Base-by-base conservation (phyloP, 129 eudicot genomes). In the Ambrosia trifida region DNA sequence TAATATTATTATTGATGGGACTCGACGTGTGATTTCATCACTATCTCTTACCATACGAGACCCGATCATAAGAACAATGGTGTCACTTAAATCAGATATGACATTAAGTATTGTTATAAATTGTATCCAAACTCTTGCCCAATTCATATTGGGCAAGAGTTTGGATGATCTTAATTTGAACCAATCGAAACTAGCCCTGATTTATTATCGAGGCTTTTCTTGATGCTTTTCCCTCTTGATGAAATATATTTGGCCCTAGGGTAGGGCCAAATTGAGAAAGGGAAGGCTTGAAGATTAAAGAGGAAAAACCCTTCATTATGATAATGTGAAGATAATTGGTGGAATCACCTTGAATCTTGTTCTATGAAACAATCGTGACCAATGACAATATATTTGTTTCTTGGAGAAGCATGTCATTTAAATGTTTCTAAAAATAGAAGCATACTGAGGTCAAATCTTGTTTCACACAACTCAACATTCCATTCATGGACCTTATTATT, bases 121-220 rank as follows among this genome's bases (percentile, higher is more conserved):
- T 41, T 54, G 74, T 53, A 70, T 19, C 65, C 74, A 70, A 70
- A 70, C 74, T 54, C 74, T 70, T 54, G 74, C 74, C 64, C 74
- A 69, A 52, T 33, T 59, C 74, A 52, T 69, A 17, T 51, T 19
- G 74, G 75, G 75, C 67, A 71, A 71, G 76, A 57, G 54, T 71
- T 71, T 71, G 44, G 67, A 32, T 14, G 7, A 20, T 35, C 24
- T 3, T 71, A 14, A 41, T 2, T 20, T 13, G 4, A 59, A 71
- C 14, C 74, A 59, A 24, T 71, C 45, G 41, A 71, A 45, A 71
- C 31, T 57, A 71, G 11, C 54, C 56, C 57, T 71, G 44, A 58
- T 58, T 41, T 57, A 4, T 9, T 69, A 53, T 53, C 3, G 52
- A 38, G 64, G 74, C 7, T 69, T 69, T 69, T 16, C 36, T 50